phyloP scores from a whole-genome alignment of 768 basidiomycete genomes.

The Mycena haematopus region DNA sequence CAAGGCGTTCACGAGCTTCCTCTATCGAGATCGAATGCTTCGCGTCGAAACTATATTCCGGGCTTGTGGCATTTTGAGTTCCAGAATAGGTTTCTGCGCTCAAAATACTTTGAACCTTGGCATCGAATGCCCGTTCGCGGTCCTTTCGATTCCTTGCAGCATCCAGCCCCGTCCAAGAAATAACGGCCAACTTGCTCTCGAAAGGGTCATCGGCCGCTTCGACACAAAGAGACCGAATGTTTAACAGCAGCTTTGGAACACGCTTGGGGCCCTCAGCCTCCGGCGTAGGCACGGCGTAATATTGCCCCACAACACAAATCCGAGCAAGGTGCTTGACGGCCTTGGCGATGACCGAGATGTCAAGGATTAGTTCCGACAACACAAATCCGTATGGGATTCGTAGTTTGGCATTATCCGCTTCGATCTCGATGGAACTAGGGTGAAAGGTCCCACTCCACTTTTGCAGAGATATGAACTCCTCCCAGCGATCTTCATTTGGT shows the following conservation, averaged over 20 bases:
- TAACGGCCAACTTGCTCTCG: constrained; percentile 76
- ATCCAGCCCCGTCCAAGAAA: constrained; percentile 73
- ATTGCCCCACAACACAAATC: constrained; percentile 59
- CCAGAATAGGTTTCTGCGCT: constrained; percentile 45
- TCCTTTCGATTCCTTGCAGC: constrained; percentile 75
- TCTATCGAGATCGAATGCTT: constrained; percentile 71
- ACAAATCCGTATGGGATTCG: constrained; percentile 83
- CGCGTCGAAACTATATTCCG: constrained; percentile 68
- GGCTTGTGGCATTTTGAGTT: constrained; percentile 33
- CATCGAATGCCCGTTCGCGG: constrained; percentile 81
- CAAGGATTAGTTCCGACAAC: constrained; percentile 77
- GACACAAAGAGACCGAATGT: constrained; percentile 65
- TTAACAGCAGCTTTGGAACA: constrained; percentile 67
- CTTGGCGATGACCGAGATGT: constrained; percentile 73
- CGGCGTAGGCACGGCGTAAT: constrained; percentile 64
- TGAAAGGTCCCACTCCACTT: constrained; percentile 52
- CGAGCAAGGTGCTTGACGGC: constrained; percentile 70
- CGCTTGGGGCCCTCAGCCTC: constrained; percentile 74
- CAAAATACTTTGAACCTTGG: constrained; percentile 74
- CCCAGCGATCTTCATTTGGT: constrained; percentile 60
- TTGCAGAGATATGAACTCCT: constrained; percentile 71
- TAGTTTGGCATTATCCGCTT: constrained; percentile 71
- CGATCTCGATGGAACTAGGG: constrained; percentile 50
- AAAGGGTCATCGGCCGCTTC: constrained; percentile 88
- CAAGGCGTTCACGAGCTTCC: constrained; percentile 74